Conservation (phyloP, 768 basidiomycete species). For the Porpolomopsis calyptriformis region DNA sequence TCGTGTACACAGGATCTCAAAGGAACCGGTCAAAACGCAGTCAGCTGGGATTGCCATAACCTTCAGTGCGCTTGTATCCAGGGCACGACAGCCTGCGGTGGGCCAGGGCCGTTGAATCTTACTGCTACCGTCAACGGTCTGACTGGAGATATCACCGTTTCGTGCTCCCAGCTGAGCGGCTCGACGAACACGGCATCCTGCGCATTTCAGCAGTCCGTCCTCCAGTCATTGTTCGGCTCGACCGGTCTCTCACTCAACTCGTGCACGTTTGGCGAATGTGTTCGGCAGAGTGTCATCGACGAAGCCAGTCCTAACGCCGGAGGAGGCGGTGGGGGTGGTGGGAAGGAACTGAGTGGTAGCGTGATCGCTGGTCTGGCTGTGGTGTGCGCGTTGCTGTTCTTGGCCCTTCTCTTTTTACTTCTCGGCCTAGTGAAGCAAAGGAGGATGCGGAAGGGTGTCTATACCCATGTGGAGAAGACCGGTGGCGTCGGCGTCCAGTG, state of each 20-base stretch:
- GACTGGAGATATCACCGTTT: slow-evolving; percentile 52
- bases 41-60: slow-evolving; percentile 62
- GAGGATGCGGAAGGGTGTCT: slow-evolving; percentile 41
- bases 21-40: slow-evolving; percentile 22
- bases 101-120: slow-evolving; percentile 34
- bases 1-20: slow-evolving; percentile 54
- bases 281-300: slow-evolving; percentile 71
- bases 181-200: slow-evolving; percentile 47
- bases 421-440: slow-evolving; percentile 55
- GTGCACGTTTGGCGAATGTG: slow-evolving; percentile 85
- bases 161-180: slow-evolving; percentile 43
- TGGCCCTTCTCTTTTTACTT: slow-evolving; percentile 48
- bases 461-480: slow-evolving; percentile 33
- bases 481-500: slow-evolving; percentile 48
- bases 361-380: slow-evolving; percentile 89
- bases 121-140: slow-evolving; percentile 56
- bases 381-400: slow-evolving; percentile 53
- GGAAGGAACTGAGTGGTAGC: slow-evolving; percentile 54
- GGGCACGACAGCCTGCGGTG: slow-evolving; percentile 70
- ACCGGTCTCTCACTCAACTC: slow-evolving; percentile 60
- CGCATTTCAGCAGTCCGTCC: slow-evolving; percentile 60
- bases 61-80: slow-evolving; percentile 65
- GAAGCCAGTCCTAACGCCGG: slow-evolving; percentile 23
- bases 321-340: slow-evolving; percentile 15
- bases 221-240: slow-evolving; percentile 64